Conservation (phyloP, 2,329 filamentous ascomycete genomes). For the Dothideomycetes sp. region DNA sequence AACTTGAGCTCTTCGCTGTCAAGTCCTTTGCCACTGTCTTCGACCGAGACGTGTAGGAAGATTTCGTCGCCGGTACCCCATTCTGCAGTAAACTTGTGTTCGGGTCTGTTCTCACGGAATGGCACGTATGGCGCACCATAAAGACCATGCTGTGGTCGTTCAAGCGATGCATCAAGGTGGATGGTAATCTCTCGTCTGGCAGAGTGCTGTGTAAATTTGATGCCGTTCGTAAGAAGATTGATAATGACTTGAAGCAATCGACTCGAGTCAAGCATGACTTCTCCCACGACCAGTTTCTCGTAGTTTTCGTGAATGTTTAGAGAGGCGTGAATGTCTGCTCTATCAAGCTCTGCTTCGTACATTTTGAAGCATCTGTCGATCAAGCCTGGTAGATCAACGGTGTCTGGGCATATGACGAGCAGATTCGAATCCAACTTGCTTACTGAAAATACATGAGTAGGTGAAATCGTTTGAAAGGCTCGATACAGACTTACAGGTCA, state of each 20-base stretch:
- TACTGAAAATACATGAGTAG: slow-evolving; percentile 38
- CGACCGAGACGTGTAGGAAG: slow-evolving; percentile 28
- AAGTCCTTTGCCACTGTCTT: slow-evolving; percentile 30
- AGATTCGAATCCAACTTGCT: slow-evolving; percentile 28
- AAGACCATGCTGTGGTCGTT: slow-evolving; percentile 25
- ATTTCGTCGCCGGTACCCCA: slow-evolving; percentile 30
- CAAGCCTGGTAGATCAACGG: slow-evolving; percentile 28
- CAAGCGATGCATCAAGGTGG: slow-evolving; percentile 27
- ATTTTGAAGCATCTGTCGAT: slow-evolving; percentile 29
- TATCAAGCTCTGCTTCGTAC: slow-evolving; percentile 31
- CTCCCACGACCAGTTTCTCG: slow-evolving; percentile 25
- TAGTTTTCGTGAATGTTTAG: slow-evolving; percentile 29
- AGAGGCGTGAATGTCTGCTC: slow-evolving; percentile 24
- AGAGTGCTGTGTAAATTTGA: slow-evolving; percentile 38
- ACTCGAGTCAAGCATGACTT: slow-evolving; percentile 34
- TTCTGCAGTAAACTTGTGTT: slow-evolving; percentile 19
- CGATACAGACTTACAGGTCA: slow-evolving; percentile 57
- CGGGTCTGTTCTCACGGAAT: slow-evolving; percentile 16
- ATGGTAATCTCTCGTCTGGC: slow-evolving; percentile 30
- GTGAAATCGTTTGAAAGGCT: slow-evolving; percentile 57
- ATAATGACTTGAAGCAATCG: slow-evolving; percentile 36
- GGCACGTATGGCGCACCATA: slow-evolving; percentile 26
- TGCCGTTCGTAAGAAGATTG: slow-evolving; percentile 36
- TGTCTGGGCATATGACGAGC: slow-evolving; percentile 32
- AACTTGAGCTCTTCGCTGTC: slow-evolving; percentile 27